Conservation (phyloP, 495 filamentous ascomycete genomes). For the Xylaria cubensis region DNA sequence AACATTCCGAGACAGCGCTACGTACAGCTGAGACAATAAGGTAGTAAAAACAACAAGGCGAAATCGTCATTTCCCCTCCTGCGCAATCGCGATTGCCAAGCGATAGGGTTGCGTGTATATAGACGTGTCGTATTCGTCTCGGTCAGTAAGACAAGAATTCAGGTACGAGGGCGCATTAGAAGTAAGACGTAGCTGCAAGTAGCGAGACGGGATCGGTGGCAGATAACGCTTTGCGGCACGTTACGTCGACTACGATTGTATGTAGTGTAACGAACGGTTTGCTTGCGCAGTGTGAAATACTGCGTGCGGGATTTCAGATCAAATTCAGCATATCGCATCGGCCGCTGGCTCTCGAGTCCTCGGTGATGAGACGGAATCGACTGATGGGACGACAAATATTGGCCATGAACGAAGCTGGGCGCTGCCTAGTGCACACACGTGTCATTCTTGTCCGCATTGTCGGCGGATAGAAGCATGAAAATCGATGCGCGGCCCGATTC, state of each 20-base stretch:
- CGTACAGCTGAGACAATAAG: neutral
- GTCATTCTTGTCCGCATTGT: neutral
- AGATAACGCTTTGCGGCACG: constrained; percentile 1
- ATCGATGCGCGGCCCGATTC: constrained; percentile 20
- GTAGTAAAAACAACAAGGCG: neutral
- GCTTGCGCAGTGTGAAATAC: neutral
- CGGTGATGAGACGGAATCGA: neutral
- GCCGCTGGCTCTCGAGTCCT: neutral
- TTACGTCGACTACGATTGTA: neutral
- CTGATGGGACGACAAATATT: neutral
- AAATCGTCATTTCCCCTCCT: neutral
- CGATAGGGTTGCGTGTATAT: neutral
- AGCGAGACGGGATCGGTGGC: neutral
- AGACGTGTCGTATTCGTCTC: constrained; percentile 1
- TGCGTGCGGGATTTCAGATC: neutral
- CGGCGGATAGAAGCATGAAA: neutral
- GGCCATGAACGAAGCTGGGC: neutral
- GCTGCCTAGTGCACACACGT: neutral
- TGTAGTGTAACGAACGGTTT: constrained; percentile 10
- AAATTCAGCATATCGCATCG: neutral
- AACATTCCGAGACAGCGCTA: neutral
- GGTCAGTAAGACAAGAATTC: neutral
- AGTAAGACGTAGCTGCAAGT: constrained; percentile 8
- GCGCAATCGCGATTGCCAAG: neutral
- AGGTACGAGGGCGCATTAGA: neutral